Conservation (phyloP, 2,329 filamentous ascomycete species). For the Lachnellula cervina region DNA sequence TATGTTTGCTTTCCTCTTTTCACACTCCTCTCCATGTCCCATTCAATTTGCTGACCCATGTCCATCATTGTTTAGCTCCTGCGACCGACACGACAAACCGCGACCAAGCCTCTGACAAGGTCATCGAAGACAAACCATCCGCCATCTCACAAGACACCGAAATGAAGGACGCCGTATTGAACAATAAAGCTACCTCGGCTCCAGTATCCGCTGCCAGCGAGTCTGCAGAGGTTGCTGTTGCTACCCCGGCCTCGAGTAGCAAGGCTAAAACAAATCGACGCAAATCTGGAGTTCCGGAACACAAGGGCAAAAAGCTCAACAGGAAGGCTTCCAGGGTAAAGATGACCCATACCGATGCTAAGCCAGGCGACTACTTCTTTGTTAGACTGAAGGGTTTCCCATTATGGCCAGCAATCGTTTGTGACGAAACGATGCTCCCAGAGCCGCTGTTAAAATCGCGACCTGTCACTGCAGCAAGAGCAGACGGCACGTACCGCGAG, state of each 20-base stretch:
- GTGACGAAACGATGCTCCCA: conserved; percentile 91
- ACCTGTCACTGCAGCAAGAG: conserved; percentile 75
- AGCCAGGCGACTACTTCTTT: conserved; percentile 88
- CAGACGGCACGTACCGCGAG: conserved; percentile 81
- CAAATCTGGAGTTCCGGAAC: conserved; percentile 68
- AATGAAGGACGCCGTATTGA: conserved; percentile 33
- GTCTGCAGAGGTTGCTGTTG: conserved; percentile 32
- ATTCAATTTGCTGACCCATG: conserved; percentile 18
- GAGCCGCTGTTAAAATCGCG: conserved; percentile 68
- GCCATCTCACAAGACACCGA: conserved; percentile 27
- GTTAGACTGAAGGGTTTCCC: conserved; percentile 93
- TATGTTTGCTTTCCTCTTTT: conserved; percentile 15
- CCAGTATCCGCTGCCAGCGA: conserved; percentile 23
- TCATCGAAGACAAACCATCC: conserved; percentile 18
- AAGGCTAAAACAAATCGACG: conserved; percentile 52
- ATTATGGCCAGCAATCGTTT: conserved; percentile 90
- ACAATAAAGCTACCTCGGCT: conserved; percentile 22
- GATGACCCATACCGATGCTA: conserved; percentile 68
- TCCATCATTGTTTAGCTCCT: conserved; percentile 17
- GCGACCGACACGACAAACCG: conserved; percentile 16
- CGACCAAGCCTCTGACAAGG: conserved; percentile 19
- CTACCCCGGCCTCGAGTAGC: conserved; percentile 38
- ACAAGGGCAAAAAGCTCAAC: conserved; percentile 75
- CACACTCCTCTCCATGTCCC: background rate
- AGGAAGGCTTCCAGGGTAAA: conserved; percentile 77